These are phyloP conservation scores for Fistulifera pelliculosa DNA, from an alignment of 108 stramenopile species.

Conservation along the genomic window DNA sequence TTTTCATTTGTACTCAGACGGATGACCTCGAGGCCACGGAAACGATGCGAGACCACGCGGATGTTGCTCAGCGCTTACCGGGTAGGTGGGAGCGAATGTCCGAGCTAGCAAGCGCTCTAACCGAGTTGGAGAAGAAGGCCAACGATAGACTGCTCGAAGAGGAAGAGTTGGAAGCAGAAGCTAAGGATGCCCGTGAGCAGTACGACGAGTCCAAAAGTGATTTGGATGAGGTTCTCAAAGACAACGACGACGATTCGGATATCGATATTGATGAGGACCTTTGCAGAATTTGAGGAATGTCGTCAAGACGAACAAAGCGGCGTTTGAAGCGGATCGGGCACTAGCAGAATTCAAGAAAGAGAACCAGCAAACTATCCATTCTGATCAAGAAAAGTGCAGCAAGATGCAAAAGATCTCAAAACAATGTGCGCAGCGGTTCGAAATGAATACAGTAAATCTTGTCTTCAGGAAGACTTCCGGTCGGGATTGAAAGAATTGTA, in stretches of 20 bases:
- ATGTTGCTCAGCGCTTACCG: constrained; percentile 23
- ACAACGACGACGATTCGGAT: constrained; percentile 8
- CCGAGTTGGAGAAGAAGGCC: constrained; percentile 8
- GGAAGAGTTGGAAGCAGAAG: constrained; percentile 22
- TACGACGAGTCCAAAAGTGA: constrained; percentile 11
- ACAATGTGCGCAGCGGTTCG: constrained; percentile 26
- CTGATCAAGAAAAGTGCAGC: too few species aligned
- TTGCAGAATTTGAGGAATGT: constrained; percentile 10
- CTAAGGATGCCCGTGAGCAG: constrained; percentile 18
- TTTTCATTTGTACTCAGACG: constrained; percentile 43
- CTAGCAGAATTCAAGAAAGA: background rate
- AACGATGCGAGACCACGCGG: constrained; percentile 39
- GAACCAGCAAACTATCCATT: background rate
- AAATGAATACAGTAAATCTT: constrained; percentile 34
- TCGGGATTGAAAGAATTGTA: constrained; percentile 32
- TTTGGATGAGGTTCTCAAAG: constrained; percentile 12
- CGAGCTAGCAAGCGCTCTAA: constrained; percentile 14
- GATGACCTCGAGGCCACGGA: constrained; percentile 39
- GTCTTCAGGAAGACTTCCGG: constrained; percentile 34
- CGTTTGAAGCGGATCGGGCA: background rate
- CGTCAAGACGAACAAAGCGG: background rate
- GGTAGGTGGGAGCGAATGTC: constrained; percentile 45
- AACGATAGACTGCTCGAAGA: constrained; percentile 16
- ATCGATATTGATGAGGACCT: constrained; percentile 8
- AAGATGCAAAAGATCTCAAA: constrained; percentile 24